Evolutionary conservation across 2,329 filamentous ascomycete species (phyloP).

Genomic region (Penicillium sp.): DNA sequence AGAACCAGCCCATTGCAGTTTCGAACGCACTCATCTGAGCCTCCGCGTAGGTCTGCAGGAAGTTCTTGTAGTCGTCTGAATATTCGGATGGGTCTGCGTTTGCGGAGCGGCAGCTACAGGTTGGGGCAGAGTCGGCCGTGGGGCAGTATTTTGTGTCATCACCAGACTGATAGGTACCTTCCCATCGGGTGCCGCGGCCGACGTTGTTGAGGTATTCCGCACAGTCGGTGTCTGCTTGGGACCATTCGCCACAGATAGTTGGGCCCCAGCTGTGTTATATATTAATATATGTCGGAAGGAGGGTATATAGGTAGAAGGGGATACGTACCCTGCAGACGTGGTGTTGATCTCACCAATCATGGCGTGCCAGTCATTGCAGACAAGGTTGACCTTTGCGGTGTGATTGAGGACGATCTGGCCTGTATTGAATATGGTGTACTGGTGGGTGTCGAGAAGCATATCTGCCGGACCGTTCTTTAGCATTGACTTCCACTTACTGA

Average conservation of each 20-base stretch:
- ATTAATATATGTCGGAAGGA: not conserved
- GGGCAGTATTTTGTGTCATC: slow-evolving; percentile 78
- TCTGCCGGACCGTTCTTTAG: slow-evolving; percentile 69
- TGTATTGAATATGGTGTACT: slow-evolving; percentile 97
- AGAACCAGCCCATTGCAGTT: slow-evolving; percentile 95
- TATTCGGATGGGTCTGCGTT: slow-evolving; percentile 75
- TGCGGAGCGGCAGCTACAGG: slow-evolving; percentile 75
- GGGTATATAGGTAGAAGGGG: not conserved
- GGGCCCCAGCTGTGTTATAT: slow-evolving; percentile 70
- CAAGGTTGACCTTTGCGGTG: slow-evolving; percentile 81
- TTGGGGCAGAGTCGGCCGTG: slow-evolving; percentile 57
- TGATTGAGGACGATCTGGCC: slow-evolving; percentile 83
- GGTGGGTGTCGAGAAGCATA: slow-evolving; percentile 92
- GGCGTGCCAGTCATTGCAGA: slow-evolving; percentile 83
- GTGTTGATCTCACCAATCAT: slow-evolving; percentile 77
- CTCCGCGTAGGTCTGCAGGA: slow-evolving; percentile 86
- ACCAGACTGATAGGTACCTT: slow-evolving; percentile 74
- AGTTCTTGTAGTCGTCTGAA: slow-evolving; percentile 77
- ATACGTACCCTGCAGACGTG: slow-evolving; percentile 65
- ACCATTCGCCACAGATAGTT: slow-evolving; percentile 96
- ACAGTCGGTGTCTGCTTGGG: slow-evolving; percentile 96
- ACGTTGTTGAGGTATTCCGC: slow-evolving; percentile 87
- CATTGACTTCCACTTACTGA: slow-evolving; percentile 87
- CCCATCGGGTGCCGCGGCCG: slow-evolving; percentile 85
- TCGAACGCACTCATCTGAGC: slow-evolving; percentile 97